Evolutionary conservation across 2,329 filamentous ascomycete species (phyloP), one percentile per base, ranked within the genome.

Genomic region (Exserohilum turcica): DNA sequence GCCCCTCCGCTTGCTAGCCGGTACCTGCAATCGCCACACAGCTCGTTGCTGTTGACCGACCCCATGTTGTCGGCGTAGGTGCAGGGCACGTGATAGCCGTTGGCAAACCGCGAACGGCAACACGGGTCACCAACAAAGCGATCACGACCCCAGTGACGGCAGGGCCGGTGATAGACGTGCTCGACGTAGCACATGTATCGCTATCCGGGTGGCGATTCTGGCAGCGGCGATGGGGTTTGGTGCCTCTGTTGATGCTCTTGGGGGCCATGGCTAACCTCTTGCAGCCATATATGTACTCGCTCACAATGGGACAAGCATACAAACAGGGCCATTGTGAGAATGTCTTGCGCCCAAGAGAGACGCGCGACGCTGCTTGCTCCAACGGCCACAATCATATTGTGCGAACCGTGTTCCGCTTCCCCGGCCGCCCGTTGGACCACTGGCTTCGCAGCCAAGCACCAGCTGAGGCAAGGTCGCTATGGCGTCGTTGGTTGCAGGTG

Each of bases 171-270:
- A 37, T 65, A 73, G 27, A 72, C 63, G 50, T 71, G 54, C 52
- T 72, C 64, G 3, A 65, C 64, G 35, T 66, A 58, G 54, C 71
- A 74, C 71, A 73, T 74, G n/a, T 15, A 55, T 48, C 13, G 31
- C n/a, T 16, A 5, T 38, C 12, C 9, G 38, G 18, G 15, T 3
- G 44, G 29, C 13, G 42, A 21, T 36, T 32, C 16, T 15, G 27
- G 27, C n/a, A n/a, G 35, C 13, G n/a, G 27, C 7, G 29, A 19
- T 15, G 13, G 4, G 19, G 10, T 21, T 32, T 28, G 8, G 18
- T 27, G 10, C 28, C 36, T 47, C 8, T 19, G 6, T 10, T 28
- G 18, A 15, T 16, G 15, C 6, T 37, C 12, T 36, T 27, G 19
- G 24, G 24, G 10, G 16, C 12, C 12, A 18, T 18, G 4, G 50